These are phyloP conservation scores for Hymenoscyphus salicellus DNA, from an alignment of 2,329 filamentous ascomycete genomes.

Conservation along the genomic window DNA sequence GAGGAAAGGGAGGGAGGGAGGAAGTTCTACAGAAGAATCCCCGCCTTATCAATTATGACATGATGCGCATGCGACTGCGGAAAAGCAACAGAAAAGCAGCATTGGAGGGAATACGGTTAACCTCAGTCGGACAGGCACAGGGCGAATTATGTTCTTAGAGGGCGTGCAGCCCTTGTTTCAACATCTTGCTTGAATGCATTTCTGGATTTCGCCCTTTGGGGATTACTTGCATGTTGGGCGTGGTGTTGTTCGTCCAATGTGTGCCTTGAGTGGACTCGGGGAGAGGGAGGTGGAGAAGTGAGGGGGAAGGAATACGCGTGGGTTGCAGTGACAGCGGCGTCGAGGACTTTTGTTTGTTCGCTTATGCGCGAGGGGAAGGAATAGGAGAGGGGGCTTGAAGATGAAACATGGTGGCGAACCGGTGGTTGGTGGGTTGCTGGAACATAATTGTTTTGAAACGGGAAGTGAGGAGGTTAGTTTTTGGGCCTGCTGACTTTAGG, in stretches of 20 bases:
- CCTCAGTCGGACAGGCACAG: not conserved
- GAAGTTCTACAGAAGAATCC: not conserved
- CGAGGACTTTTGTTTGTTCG: not conserved
- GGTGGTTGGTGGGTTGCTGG: not conserved
- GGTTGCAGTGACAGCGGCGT: not conserved
- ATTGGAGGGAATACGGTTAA: not conserved
- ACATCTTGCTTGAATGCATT: not conserved
- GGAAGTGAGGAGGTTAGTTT: not conserved
- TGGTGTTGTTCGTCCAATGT: not conserved
- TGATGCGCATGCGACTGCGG: not conserved
- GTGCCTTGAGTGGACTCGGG: not conserved
- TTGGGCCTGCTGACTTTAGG: not conserved
- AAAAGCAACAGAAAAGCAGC: not conserved
- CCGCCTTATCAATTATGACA: not conserved
- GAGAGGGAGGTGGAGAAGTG: not conserved
- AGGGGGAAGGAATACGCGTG: not conserved
- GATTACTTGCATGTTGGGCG: not conserved
- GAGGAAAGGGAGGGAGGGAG: not conserved
- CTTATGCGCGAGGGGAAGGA: not conserved
- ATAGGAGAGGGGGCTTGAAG: not conserved
- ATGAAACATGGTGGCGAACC: not conserved
- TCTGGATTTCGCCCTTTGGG: conserved; percentile 1
- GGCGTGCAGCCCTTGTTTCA: conserved; percentile 1
- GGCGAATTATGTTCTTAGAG: not conserved
- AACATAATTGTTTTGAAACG: not conserved